Evolutionary conservation across 1,284 basidiomycete genomes (phyloP).

Genomic region (Apiotrichum sp.): DNA sequence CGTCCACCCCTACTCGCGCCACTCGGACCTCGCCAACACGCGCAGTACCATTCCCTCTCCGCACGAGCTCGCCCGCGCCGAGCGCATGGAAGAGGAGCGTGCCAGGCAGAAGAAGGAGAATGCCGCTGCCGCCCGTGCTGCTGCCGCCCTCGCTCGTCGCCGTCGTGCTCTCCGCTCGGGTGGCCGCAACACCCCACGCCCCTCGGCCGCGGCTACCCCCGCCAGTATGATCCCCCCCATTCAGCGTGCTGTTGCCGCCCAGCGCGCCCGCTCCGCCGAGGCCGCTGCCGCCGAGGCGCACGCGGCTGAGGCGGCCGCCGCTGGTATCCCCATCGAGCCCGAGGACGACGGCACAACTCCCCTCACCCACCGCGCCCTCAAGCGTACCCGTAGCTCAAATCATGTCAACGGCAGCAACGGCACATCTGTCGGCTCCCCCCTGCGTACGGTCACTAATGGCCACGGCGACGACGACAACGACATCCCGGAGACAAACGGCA

Average conservation of each 20-base stretch:
- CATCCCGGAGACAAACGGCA: neutral
- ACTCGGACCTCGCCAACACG: slow-evolving; percentile 29
- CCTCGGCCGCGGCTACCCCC: slow-evolving; percentile 8
- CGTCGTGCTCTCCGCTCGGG: slow-evolving; percentile 13
- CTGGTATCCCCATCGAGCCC: slow-evolving; percentile 9
- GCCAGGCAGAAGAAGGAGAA: slow-evolving; percentile 28
- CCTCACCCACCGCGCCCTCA: slow-evolving; percentile 15
- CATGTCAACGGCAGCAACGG: slow-evolving; percentile 11
- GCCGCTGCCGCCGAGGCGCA: slow-evolving; percentile 9
- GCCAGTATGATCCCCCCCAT: slow-evolving; percentile 17
- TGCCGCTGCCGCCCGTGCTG: slow-evolving; percentile 26
- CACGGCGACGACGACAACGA: slow-evolving; percentile 6
- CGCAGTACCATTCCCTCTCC: slow-evolving; percentile 28
- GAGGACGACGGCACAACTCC: slow-evolving; percentile 39
- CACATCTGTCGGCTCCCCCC: slow-evolving; percentile 19
- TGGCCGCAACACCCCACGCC: slow-evolving; percentile 8
- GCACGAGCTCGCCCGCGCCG: slow-evolving; percentile 22
- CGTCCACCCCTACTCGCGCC: slow-evolving; percentile 31
- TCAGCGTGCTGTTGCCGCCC: slow-evolving; percentile 16
- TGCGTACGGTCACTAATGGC: slow-evolving; percentile 23
- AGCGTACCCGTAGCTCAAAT: slow-evolving; percentile 27
- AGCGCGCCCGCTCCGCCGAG: slow-evolving; percentile 16
- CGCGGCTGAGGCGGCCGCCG: slow-evolving; percentile 3
- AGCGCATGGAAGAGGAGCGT: slow-evolving; percentile 26
- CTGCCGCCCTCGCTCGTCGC: slow-evolving; percentile 19